Evolutionary conservation across 257 asterid species (phyloP).

Genomic region (Coffea canephora): DNA sequence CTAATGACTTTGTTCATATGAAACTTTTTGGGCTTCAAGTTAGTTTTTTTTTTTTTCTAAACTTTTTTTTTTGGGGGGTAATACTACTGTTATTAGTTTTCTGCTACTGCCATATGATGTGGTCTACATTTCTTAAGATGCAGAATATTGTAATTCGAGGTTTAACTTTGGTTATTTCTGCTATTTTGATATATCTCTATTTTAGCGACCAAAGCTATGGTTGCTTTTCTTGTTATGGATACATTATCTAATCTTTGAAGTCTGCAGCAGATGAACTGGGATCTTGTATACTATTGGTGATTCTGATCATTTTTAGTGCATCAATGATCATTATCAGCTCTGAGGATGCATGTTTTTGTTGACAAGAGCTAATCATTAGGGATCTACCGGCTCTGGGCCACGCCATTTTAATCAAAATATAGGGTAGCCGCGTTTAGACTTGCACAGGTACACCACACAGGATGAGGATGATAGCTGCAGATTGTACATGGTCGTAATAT

Average conservation of each 20-base stretch:
- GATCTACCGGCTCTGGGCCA: background rate
- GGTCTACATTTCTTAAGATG: background rate
- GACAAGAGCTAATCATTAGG: background rate
- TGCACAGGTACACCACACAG: background rate
- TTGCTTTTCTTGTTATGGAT: too few relatives aligned
- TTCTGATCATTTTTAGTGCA: background rate
- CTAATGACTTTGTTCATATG: conserved; percentile 23
- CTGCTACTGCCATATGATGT: background rate
- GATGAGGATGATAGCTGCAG: background rate
- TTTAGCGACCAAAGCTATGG: too few relatives aligned
- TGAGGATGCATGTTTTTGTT: background rate
- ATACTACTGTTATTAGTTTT: too few relatives aligned
- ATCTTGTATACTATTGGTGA: background rate
- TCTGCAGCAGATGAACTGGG: background rate
- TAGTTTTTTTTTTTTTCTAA: background rate
- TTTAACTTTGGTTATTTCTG: background rate
- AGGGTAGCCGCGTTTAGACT: background rate
- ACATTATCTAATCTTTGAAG: background rate
- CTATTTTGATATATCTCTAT: background rate
- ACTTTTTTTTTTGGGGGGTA: background rate
- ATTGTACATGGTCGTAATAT: background rate
- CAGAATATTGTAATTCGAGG: background rate
- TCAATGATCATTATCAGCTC: background rate
- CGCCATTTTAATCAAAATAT: background rate
- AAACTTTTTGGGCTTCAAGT: conserved; percentile 4